Base-by-base conservation (phyloP, 345 rosid genomes). In the Noccaea caerulescens region DNA sequence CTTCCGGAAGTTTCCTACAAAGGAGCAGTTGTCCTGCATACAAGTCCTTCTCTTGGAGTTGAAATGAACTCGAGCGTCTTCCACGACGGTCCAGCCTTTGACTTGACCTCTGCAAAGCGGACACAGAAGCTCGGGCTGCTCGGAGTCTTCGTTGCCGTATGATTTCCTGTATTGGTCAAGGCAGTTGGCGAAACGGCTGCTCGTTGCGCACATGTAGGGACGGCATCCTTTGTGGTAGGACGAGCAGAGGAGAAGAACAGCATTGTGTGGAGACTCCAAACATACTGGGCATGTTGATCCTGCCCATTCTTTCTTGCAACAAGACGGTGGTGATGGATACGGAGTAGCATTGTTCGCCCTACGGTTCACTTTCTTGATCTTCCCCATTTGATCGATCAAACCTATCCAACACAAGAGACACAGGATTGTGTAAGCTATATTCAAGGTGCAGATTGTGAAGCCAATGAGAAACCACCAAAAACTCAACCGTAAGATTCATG, bases 191-290 rank as follows among this genome's bases (percentile, higher is more conserved):
- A 81, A 88, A 39, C 91, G 92, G 44, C 76, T 82, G 76, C 96
- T 81, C 1, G 98, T 93, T 16, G 93, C 91, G 72, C 98, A 93
- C 92, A 93, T 93, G 73, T 93, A 93, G 27, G 91, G 92, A 43
- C 92, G 96, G 14, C 98, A 93, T 10, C 98, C 97, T 69, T 90
- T 87, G 76, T 85, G 80, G 50, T 88, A 84, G 0, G 98, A 91
- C 42, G 94, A 89, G 71, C 96, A 87, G 9, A 89, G 82, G 10
- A 93, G 88, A 23, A 91, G 92, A 25, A 87, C 94, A 8, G 98
- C 92, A 60, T 89, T 89, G 84, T 89, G 97, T 36, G 98, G 96
- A 68, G 66, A 83, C 80, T 91, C 97, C 68, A 89, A 78, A 77
- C 93, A 91, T 45, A 93, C 89, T 0, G 94, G 83, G 52, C 96